Base-by-base conservation (phyloP, 768 basidiomycete species). In the Rhodocollybia butyracea region DNA sequence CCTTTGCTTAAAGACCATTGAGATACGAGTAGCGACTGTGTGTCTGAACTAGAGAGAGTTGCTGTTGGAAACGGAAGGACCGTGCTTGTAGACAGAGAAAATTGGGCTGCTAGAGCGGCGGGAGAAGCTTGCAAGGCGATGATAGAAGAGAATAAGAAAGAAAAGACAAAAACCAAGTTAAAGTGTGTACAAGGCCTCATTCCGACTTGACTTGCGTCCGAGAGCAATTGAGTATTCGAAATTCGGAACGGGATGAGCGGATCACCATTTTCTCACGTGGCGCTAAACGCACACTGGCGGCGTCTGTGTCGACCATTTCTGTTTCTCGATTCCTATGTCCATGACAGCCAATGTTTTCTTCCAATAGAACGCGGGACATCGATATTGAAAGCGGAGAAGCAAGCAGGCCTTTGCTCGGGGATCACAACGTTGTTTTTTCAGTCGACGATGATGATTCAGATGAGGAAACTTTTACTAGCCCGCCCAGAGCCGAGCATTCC, bases 1-100 rank as follows among this genome's bases (percentile, higher is more conserved):
- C 79, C 82, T 61, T 81, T 83, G 64, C 71, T 78, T 5, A 89
- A 74, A 36, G 75, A 78, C 88, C 88, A 91, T 24, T 77, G 67
- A 8, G 78, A 76, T 21, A 75, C 69, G 8, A 89, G 67, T 59
- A 83, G 75, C 0, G 70, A 66, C 57, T 80, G 74, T 1, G 88
- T 68, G 51, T 83, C 77, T 27, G 65, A 61, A 34, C 77, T 70
- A n/a, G 74, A 63, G 55, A 79, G 78, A 0, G 85, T 86, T 3
- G 82, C 75, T 4, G 81, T 75, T 22, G 89, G 88, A 63, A 86
- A 90, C 3, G 86, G 79, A 15, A 89, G 67, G 4, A 72, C 64
- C 2, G 87, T 89, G 64, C 82, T 84, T 2, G 83, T 82, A 12
- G 82, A 70, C 47, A 88, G 76, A 11, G 73, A 72, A 64, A 77